Percentiles rank a stretch among this genome's conserved stretches.
Evolutionary conservation across 2,329 filamentous ascomycete genomes (phyloP).

Genomic region (Phoma sp.): DNA sequence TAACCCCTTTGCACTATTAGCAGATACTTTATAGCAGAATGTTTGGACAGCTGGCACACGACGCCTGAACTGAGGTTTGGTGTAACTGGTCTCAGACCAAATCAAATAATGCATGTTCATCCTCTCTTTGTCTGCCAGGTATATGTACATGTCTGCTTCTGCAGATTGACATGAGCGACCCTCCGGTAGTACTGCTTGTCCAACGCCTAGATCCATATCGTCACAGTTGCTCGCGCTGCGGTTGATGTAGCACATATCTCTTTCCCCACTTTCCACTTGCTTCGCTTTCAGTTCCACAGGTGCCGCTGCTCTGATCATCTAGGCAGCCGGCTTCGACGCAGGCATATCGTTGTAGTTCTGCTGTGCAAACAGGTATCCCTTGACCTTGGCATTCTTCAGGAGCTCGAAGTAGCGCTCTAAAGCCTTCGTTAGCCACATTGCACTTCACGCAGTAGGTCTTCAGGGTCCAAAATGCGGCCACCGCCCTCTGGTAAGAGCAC

Average conservation of each 20-base stretch:
- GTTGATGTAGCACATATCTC: constrained; percentile 5
- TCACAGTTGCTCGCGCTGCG: constrained; percentile 15
- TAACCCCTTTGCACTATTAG: constrained; percentile 6
- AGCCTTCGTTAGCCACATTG: constrained; percentile 29
- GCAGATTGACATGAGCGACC: constrained; percentile 21
- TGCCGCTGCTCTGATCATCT: constrained; percentile 34
- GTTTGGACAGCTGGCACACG: neutral
- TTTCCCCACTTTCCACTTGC: constrained; percentile 1
- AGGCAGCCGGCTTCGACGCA: constrained; percentile 14
- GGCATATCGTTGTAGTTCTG: constrained; percentile 68
- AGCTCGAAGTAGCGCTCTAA: constrained; percentile 80
- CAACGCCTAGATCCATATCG: constrained; percentile 17
- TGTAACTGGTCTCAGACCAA: constrained; percentile 11
- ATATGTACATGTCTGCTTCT: constrained; percentile 41
- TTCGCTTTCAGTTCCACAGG: neutral
- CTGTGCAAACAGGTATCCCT: constrained; percentile 80
- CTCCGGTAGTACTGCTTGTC: constrained; percentile 15
- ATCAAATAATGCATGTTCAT: constrained; percentile 16
- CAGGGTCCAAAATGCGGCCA: neutral
- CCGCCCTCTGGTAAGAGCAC: neutral
- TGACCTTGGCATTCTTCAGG: constrained; percentile 76
- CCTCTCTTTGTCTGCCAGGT: constrained; percentile 27
- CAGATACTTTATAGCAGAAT: neutral
- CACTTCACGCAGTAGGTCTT: neutral
- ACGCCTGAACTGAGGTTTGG: neutral